A percentile compares a stretch with the other conserved stretches of the same genome.
Evolutionary conservation across 2,329 filamentous ascomycete genomes (phyloP).

Genomic region (Trichophyton benhamiae): DNA sequence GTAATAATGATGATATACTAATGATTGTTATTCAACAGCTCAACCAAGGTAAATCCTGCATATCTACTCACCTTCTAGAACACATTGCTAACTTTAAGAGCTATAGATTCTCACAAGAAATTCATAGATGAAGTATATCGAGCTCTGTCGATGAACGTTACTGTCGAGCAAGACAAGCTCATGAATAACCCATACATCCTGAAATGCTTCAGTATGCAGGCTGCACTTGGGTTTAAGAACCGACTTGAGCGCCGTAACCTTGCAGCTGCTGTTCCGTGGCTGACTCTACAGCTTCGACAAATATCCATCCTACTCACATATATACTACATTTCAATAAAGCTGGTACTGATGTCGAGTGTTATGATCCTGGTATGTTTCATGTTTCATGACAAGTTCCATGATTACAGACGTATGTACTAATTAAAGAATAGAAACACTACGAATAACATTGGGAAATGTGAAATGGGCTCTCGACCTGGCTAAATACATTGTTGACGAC

Average conservation of each 20-base stretch:
- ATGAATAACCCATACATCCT: conserved; percentile 62
- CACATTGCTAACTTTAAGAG: background rate
- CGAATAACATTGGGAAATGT: conserved; percentile 61
- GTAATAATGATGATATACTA: conserved; percentile 58
- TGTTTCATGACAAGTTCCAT: conserved; percentile 12
- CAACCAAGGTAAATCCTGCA: conserved; percentile 20
- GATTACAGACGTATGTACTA: background rate
- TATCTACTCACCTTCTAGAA: background rate
- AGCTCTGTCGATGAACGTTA: conserved; percentile 58
- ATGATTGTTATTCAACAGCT: conserved; percentile 48
- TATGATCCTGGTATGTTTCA: conserved; percentile 46
- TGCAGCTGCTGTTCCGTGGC: conserved; percentile 60
- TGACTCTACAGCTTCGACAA: conserved; percentile 62
- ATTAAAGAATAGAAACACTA: conserved; percentile 49
- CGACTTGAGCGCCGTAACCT: conserved; percentile 51
- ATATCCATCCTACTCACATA: conserved; percentile 50
- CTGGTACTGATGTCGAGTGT: conserved; percentile 31
- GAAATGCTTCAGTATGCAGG: conserved; percentile 64
- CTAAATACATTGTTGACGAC: conserved; percentile 44
- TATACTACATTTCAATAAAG: conserved; percentile 51
- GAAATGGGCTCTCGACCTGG: conserved; percentile 62
- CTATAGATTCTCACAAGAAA: conserved; percentile 46
- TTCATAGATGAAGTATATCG: conserved; percentile 56
- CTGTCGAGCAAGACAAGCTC: conserved; percentile 63
- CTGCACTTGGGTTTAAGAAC: conserved; percentile 61